These are phyloP conservation scores for Phytophthora hibernalis DNA, from an alignment of 352 stramenopile species.

Conservation along the genomic window DNA sequence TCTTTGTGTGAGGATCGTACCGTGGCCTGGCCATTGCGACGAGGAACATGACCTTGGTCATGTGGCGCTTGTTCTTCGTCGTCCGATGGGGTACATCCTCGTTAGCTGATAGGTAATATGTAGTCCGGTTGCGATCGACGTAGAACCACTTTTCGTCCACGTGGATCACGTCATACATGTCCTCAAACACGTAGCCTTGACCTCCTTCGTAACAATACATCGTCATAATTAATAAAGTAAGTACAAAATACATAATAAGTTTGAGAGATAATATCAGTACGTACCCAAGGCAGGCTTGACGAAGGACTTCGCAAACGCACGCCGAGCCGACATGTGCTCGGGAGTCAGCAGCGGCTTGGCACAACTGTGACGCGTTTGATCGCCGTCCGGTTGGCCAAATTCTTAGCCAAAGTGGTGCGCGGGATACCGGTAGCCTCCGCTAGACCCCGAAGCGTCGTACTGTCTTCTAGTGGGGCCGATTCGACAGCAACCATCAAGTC, in stretches of 20 bases:
- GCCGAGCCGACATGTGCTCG: background rate
- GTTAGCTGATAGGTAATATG: background rate
- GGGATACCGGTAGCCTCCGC: background rate
- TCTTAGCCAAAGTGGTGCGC: background rate
- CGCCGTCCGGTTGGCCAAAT: background rate
- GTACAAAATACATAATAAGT: background rate
- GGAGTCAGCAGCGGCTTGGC: background rate
- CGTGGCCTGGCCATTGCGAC: background rate
- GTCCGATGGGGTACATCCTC: background rate
- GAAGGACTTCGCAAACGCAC: background rate
- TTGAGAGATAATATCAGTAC: too few relatives aligned
- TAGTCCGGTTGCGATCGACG: background rate
- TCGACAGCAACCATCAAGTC: background rate
- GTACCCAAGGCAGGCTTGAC: background rate
- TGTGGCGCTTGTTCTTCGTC: background rate
- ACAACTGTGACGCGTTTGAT: background rate
- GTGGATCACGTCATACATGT: background rate
- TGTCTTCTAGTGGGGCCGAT: background rate
- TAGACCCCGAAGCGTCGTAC: background rate
- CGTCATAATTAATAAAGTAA: background rate
- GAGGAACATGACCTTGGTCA: background rate
- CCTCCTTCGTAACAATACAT: background rate
- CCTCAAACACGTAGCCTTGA: background rate
- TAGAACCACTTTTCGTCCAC: constrained; percentile 1
- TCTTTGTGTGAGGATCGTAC: background rate